Conservation (phyloP, 345 rosid genomes). For the Hypericum androsaemum region DNA sequence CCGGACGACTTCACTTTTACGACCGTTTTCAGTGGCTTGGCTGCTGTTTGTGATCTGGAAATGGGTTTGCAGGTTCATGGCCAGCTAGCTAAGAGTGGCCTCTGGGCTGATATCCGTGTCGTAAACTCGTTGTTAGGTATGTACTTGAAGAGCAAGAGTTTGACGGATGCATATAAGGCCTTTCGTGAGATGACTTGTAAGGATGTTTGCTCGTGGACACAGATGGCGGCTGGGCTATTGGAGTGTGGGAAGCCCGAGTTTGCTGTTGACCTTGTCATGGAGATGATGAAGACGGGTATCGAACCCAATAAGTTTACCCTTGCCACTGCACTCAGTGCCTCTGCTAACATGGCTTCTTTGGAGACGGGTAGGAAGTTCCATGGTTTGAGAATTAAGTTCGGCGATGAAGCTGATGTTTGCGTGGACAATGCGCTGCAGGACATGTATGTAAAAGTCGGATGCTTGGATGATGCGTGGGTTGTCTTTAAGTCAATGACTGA, state of each 20-base stretch:
- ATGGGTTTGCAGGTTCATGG: conserved; percentile 47
- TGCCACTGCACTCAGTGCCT: conserved; percentile 37
- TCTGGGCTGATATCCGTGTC: conserved; percentile 32
- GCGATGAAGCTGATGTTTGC: conserved; percentile 29
- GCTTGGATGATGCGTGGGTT: conserved; percentile 35
- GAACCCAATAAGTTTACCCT: conserved; percentile 42
- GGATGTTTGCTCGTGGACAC: conserved; percentile 44
- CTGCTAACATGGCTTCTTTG: conserved; percentile 35
- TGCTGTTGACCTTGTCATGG: conserved; percentile 30
- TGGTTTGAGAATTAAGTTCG: conserved; percentile 39
- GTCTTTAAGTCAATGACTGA: conserved; percentile 26
- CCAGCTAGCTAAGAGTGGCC: conserved; percentile 40
- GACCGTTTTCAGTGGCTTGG: conserved; percentile 33
- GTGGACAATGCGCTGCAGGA: conserved; percentile 49
- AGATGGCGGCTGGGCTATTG: conserved; percentile 37
- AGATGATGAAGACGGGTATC: conserved; percentile 37
- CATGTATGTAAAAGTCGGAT: conserved; percentile 46
- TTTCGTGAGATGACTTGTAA: conserved; percentile 30
- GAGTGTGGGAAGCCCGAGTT: conserved; percentile 34
- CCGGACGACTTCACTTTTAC: conserved; percentile 43
- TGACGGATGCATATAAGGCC: conserved; percentile 29
- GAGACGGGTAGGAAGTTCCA: conserved; percentile 43
- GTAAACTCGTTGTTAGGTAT: conserved; percentile 40
- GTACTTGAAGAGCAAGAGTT: conserved; percentile 30
- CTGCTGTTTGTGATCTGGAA: conserved; percentile 22